These are phyloP conservation scores for Penicillium sp. DNA, from an alignment of 2,329 filamentous ascomycete species.

Conservation along the genomic window DNA sequence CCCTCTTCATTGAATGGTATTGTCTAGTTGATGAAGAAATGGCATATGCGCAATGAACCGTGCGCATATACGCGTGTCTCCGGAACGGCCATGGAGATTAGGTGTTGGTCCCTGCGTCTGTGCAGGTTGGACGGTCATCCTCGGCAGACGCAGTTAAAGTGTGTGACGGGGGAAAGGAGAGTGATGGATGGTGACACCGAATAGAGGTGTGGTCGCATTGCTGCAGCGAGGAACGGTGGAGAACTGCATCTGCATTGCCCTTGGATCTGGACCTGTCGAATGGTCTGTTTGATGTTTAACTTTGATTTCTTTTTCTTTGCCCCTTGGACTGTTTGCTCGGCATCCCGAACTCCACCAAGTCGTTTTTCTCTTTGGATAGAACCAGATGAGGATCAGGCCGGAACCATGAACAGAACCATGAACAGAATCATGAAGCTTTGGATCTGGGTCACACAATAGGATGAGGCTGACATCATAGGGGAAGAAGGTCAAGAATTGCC, in stretches of 20 bases:
- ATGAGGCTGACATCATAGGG: constrained; percentile 13
- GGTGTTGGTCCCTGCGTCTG: constrained; percentile 26
- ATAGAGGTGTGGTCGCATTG: constrained; percentile 15
- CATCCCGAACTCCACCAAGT: constrained; percentile 2
- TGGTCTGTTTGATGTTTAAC: too few relatives aligned
- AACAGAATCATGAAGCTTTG: too few relatives aligned
- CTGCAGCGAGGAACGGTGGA: constrained; percentile 8
- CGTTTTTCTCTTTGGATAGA: background rate
- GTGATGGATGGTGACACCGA: constrained; percentile 13
- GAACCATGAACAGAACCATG: too few relatives aligned
- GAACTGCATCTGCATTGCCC: background rate
- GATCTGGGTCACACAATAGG: constrained; percentile 17
- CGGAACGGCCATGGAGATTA: constrained; percentile 15
- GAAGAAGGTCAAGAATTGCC: too few relatives aligned
- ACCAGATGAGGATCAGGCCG: too few relatives aligned
- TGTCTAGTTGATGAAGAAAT: too few relatives aligned
- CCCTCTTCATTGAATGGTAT: too few relatives aligned
- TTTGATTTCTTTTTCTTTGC: too few relatives aligned
- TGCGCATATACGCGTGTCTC: constrained; percentile 4
- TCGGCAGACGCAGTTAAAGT: constrained; percentile 17
- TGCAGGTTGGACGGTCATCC: constrained; percentile 22
- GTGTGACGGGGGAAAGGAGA: constrained; percentile 15
- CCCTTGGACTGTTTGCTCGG: constrained; percentile 1
- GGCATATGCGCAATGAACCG: background rate
- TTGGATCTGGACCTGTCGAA: background rate